Percentiles rank a stretch among this genome's conserved stretches.
phyloP scores from a whole-genome alignment of 345 rosid genomes.

The Geranium rotundifolium region DNA sequence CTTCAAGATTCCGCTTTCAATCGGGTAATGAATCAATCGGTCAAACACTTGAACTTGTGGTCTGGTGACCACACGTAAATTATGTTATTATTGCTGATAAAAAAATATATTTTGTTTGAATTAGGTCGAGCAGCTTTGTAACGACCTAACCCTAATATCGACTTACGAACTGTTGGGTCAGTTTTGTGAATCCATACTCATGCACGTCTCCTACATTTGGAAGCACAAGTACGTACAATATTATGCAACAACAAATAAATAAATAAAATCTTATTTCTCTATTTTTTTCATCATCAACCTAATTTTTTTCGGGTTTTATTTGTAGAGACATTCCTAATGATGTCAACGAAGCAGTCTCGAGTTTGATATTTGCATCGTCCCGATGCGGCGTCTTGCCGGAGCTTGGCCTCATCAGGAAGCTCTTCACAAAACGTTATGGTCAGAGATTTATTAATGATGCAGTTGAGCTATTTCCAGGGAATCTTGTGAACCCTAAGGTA shows the following conservation, averaged over 20 bases:
- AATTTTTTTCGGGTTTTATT: background rate
- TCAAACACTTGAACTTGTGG: too few relatives aligned
- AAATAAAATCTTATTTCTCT: background rate
- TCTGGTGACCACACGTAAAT: too few relatives aligned
- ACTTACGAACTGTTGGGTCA: conserved; percentile 45
- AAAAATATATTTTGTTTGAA: too few relatives aligned
- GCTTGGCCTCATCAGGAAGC: conserved; percentile 45
- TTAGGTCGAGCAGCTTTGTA: conserved; percentile 50
- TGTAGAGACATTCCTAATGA: conserved; percentile 58
- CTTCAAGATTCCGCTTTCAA: conserved; percentile 35
- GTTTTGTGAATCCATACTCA: conserved; percentile 47
- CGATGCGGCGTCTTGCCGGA: conserved; percentile 80
- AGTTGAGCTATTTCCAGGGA: conserved; percentile 48
- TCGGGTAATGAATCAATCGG: conserved; percentile 24
- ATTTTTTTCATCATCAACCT: background rate
- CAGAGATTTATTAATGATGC: conserved; percentile 35
- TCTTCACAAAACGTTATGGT: conserved; percentile 64
- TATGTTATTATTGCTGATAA: too few relatives aligned
- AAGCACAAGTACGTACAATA: conserved; percentile 42
- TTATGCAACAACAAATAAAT: too few relatives aligned
- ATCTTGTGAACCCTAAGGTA: conserved; percentile 69
- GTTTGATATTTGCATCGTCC: conserved; percentile 67
- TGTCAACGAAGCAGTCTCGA: conserved; percentile 81
- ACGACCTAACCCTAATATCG: conserved; percentile 34
- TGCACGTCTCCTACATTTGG: conserved; percentile 44